phyloP scores from a whole-genome alignment of 2,329 filamentous ascomycete genomes.

The Fusarium hainanense region DNA sequence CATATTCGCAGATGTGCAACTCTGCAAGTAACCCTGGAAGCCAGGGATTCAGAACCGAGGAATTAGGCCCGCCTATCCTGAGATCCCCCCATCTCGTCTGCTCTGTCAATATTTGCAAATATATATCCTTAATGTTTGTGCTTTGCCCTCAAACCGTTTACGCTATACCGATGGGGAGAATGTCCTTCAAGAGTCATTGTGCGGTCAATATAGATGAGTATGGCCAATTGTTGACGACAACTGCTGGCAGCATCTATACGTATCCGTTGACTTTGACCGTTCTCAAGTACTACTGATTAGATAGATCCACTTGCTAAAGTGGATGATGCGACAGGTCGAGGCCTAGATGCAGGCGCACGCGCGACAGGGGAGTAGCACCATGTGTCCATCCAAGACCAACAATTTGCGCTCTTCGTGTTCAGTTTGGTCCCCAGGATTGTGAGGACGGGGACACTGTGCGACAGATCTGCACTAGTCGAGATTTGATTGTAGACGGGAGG shows the following conservation, averaged over 20 bases:
- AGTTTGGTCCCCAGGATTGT: conserved; percentile 38
- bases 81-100: conserved; percentile 21
- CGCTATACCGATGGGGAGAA: neutral
- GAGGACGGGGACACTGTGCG: conserved; percentile 39
- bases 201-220: neutral
- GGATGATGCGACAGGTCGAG: conserved; percentile 47
- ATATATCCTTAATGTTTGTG: neutral
- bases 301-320: conserved; percentile 35
- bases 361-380: conserved; percentile 42
- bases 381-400: conserved; percentile 35
- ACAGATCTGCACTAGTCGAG: conserved; percentile 47
- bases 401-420: conserved; percentile 43
- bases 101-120: conserved; percentile 14
- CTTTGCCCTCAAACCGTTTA: neutral
- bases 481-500: conserved; percentile 45
- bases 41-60: conserved; percentile 43
- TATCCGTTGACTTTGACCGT: conserved; percentile 10
- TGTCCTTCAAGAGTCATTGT: neutral
- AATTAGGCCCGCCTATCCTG: conserved; percentile 44
- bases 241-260: neutral
- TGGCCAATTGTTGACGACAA: neutral
- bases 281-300: conserved; percentile 19
- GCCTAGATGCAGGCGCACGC: conserved; percentile 36
- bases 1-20: conserved; percentile 41
- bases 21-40: conserved; percentile 36